Conservation (phyloP, 2,329 filamentous ascomycete genomes). For the Daldinia sp. region DNA sequence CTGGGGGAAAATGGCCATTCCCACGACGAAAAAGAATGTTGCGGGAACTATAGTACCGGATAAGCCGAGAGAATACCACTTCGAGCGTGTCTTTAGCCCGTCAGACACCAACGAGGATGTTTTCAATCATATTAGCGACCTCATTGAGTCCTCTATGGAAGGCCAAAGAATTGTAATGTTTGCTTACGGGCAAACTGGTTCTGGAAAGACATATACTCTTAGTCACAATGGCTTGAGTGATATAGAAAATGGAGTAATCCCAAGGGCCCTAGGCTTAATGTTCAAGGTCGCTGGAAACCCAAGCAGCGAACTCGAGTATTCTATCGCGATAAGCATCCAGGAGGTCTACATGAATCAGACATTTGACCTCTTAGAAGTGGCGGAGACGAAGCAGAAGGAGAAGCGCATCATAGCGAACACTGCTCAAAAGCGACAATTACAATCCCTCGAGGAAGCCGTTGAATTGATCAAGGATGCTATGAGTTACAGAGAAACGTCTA, state of each 20-base stretch:
- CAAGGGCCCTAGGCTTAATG: slow-evolving; percentile 87
- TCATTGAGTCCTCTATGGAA: slow-evolving; percentile 91
- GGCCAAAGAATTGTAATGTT: slow-evolving; percentile 98
- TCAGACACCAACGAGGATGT: slow-evolving; percentile 81
- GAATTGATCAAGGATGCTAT: slow-evolving; percentile 80
- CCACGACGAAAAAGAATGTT: slow-evolving; percentile 79
- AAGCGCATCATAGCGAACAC: slow-evolving; percentile 51
- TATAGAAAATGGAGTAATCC: slow-evolving; percentile 84
- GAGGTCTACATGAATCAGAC: slow-evolving; percentile 98
- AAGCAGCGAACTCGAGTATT: slow-evolving; percentile 75
- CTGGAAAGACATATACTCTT: slow-evolving; percentile 97
- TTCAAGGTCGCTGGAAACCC: slow-evolving; percentile 81
- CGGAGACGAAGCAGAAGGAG: slow-evolving; percentile 80
- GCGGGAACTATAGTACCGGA: slow-evolving; percentile 74
- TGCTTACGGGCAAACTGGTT: slow-evolving; percentile 96
- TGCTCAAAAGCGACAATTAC: slow-evolving; percentile 60
- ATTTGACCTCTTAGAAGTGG: slow-evolving; percentile 77
- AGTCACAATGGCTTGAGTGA: slow-evolving; percentile 60
- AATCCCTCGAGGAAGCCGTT: slow-evolving; percentile 81
- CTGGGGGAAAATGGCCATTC: slow-evolving; percentile 83
- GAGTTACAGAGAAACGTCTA: slow-evolving; percentile 86
- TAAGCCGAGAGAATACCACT: slow-evolving; percentile 84
- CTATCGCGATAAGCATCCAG: slow-evolving; percentile 92
- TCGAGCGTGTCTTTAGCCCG: slow-evolving; percentile 90
- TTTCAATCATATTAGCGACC: slow-evolving; percentile 92